phyloP scores from a whole-genome alignment of 306 rosid genomes.

The Crataegus laevigata region DNA sequence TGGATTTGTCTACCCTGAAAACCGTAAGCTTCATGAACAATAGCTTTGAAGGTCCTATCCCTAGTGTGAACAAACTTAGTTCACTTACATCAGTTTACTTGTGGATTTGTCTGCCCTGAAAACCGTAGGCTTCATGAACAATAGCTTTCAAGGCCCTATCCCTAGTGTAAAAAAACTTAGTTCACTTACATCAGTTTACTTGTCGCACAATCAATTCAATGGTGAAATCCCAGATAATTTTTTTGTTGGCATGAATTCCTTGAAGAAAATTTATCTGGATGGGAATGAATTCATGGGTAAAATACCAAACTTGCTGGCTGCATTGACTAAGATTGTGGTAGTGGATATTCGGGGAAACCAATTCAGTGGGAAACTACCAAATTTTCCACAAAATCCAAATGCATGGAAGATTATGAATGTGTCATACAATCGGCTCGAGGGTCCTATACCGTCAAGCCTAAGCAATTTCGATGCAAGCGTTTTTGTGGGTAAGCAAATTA shows the following conservation, averaged over 20 bases:
- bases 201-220: constrained; percentile 47
- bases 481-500: constrained; percentile 35
- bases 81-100: constrained; percentile 41
- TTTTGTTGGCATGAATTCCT: constrained; percentile 42
- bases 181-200: constrained; percentile 34
- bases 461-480: constrained; percentile 17
- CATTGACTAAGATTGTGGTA: constrained; percentile 43
- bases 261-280: constrained; percentile 47
- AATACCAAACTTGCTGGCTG: constrained; percentile 54
- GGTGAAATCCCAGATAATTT: constrained; percentile 45
- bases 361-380: constrained; percentile 56
- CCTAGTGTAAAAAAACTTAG: constrained; percentile 43
- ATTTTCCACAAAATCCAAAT: constrained; percentile 17
- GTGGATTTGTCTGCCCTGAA: constrained; percentile 32
- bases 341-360: constrained; percentile 49
- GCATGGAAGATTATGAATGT: constrained; percentile 37
- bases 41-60: constrained; percentile 50
- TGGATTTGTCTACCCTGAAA: constrained; percentile 23
- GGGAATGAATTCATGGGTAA: constrained; percentile 45
- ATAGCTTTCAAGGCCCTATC: constrained; percentile 49
- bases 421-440: constrained; percentile 47
- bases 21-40: constrained; percentile 56
- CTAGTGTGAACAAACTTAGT: constrained; percentile 36
- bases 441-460: constrained; percentile 45
- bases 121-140: constrained; percentile 50